phyloP scores from a whole-genome alignment of 129 eudicot species.

The Centaurea solstitialis region DNA sequence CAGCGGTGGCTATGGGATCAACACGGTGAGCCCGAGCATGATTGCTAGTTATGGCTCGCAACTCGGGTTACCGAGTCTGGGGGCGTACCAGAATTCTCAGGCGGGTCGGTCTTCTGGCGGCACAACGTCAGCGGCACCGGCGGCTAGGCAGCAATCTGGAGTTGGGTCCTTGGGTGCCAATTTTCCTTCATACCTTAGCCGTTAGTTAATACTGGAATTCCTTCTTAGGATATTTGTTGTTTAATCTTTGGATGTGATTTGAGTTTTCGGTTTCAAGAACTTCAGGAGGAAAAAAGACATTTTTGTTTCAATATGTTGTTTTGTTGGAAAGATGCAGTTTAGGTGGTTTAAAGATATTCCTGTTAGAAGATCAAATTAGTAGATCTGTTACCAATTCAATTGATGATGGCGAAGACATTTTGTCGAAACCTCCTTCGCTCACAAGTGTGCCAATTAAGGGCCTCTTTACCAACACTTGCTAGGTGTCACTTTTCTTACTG shows the following conservation, averaged over 20 bases:
- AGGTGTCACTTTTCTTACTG: background rate
- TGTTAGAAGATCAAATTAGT: no score
- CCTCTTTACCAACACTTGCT: background rate
- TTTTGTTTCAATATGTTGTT: constrained; percentile 12
- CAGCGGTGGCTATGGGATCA: constrained; percentile 56
- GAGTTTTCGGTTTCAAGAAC: background rate
- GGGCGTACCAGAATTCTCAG: constrained; percentile 43
- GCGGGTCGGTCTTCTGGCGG: constrained; percentile 46
- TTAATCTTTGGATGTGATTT: background rate
- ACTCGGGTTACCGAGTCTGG: constrained; percentile 52
- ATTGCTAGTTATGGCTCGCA: constrained; percentile 64
- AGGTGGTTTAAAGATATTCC: constrained; percentile 5
- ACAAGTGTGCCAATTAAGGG: background rate
- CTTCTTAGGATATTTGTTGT: background rate
- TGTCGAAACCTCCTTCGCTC: background rate
- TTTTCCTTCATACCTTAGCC: constrained; percentile 41
- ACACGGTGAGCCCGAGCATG: constrained; percentile 47
- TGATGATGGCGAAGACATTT: background rate
- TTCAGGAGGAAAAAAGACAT: background rate
- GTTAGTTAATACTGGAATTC: constrained; percentile 21
- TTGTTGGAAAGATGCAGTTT: constrained; percentile 11
- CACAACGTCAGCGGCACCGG: constrained; percentile 28
- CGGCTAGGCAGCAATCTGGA: constrained; percentile 46
- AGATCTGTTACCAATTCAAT: background rate
- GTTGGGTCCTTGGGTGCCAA: constrained; percentile 34